Conservation (phyloP, 192 early-diverging fungal genomes). For the Gryganskiella cystojenkinii region DNA sequence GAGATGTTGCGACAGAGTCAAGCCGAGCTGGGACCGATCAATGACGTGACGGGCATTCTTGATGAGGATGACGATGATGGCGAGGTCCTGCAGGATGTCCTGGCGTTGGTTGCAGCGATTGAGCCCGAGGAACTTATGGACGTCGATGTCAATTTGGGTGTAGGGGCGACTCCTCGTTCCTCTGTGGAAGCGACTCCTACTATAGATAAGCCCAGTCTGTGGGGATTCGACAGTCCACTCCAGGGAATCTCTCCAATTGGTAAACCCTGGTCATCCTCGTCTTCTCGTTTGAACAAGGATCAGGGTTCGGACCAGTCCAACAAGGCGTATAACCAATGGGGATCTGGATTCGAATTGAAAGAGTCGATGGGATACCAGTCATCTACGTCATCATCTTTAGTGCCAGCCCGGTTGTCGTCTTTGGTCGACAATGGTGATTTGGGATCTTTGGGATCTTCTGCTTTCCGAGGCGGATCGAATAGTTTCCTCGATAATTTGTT, state of each 20-base stretch:
- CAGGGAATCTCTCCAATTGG: slow-evolving; percentile 14
- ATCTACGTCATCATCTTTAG: background rate
- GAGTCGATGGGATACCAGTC: background rate
- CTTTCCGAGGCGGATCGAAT: too few relatives aligned
- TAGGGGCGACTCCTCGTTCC: background rate
- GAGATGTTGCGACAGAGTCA: slow-evolving; percentile 27
- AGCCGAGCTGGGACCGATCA: background rate
- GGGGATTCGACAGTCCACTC: slow-evolving; percentile 28
- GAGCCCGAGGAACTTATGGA: slow-evolving; percentile 29
- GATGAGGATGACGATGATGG: slow-evolving; percentile 7
- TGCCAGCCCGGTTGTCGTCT: background rate
- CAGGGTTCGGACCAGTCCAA: background rate
- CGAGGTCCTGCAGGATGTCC: slow-evolving; percentile 37
- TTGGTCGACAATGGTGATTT: too few relatives aligned
- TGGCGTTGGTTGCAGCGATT: slow-evolving; percentile 41
- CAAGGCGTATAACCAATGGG: slow-evolving; percentile 5
- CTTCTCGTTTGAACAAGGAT: background rate
- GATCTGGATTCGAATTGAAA: background rate
- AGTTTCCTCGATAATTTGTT: too few relatives aligned
- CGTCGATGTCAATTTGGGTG: background rate
- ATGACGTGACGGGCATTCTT: slow-evolving; percentile 23
- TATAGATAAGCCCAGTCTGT: slow-evolving; percentile 26
- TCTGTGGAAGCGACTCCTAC: slow-evolving; percentile 15
- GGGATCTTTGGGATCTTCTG: too few relatives aligned
- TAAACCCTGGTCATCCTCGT: slow-evolving; percentile 13